phyloP scores from a whole-genome alignment of 1,139 yeast genomes.

The Yamadazyma sp. region DNA sequence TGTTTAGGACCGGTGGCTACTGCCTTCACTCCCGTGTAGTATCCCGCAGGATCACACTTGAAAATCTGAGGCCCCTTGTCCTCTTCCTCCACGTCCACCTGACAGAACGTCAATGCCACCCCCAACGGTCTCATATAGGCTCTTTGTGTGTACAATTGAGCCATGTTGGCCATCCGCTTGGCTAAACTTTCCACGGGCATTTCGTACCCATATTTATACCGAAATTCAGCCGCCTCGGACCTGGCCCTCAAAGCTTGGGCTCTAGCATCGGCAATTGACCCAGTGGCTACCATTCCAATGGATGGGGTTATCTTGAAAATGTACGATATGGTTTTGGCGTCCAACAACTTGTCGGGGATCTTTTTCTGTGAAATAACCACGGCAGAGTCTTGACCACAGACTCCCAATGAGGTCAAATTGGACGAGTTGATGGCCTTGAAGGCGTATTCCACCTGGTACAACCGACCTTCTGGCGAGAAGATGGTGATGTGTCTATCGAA shows the following conservation, averaged over 20 bases:
- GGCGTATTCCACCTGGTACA: conserved; percentile 96
- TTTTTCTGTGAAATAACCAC: conserved; percentile 92
- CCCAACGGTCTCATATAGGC: conserved; percentile 99
- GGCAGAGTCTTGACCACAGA: conserved; percentile 85
- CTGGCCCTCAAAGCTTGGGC: conserved; percentile 88
- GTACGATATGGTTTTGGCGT: conserved; percentile 80
- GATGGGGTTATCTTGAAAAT: conserved; percentile 78
- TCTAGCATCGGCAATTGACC: conserved; percentile 95
- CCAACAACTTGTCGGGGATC: conserved; percentile 91
- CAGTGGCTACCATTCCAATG: conserved; percentile 91
- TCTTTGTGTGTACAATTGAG: conserved; percentile 94
- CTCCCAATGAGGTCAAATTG: conserved; percentile 84
- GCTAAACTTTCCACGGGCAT: conserved; percentile 95
- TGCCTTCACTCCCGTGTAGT: conserved; percentile 88
- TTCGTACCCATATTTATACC: conserved; percentile 92
- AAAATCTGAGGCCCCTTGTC: conserved; percentile 86
- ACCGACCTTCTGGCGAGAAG: conserved; percentile 97
- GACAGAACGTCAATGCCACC: conserved; percentile 84
- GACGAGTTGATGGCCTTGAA: conserved; percentile 95
- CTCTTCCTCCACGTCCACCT: conserved; percentile 70
- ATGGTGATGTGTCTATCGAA: conserved; percentile 98
- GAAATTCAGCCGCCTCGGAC: conserved; percentile 91
- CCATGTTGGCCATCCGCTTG: conserved; percentile 91
- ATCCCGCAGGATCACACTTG: conserved; percentile 98
- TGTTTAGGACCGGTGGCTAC: conserved; percentile 96